Conservation (phyloP, 2,329 filamentous ascomycete genomes). For the Pseudogymnoascus sp. region DNA sequence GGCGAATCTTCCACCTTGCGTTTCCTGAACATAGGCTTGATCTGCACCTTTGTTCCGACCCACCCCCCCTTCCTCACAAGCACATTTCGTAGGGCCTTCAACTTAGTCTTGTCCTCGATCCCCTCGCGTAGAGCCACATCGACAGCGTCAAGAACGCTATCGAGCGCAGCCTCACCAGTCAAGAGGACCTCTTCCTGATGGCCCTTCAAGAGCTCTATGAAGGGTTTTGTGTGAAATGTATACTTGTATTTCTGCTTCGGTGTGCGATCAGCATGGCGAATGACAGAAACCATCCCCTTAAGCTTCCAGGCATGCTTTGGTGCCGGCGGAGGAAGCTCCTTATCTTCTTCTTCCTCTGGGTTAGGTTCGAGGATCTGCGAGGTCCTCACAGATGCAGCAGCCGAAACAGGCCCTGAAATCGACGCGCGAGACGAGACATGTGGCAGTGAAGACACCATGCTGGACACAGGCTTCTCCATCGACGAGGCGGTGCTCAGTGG, state of each 20-base stretch:
- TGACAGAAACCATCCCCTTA: constrained; percentile 94
- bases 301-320: constrained; percentile 96
- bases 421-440: background rate
- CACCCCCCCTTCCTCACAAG: constrained; percentile 87
- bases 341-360: constrained; percentile 16
- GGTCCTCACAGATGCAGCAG: background rate
- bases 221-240: constrained; percentile 93
- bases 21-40: constrained; percentile 98
- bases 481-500: background rate
- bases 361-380: constrained; percentile 4
- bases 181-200: constrained; percentile 94
- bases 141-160: constrained; percentile 83
- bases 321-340: constrained; percentile 45
- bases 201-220: constrained; percentile 87
- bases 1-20: constrained; percentile 56
- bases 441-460: background rate
- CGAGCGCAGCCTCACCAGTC: constrained; percentile 80
- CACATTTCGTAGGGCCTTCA: constrained; percentile 77
- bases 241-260: constrained; percentile 99
- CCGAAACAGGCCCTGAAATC: background rate
- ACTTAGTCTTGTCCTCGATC: constrained; percentile 76
- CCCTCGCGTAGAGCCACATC: constrained; percentile 68
- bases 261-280: constrained; percentile 91
- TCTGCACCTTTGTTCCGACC: constrained; percentile 96
- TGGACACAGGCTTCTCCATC: background rate